Evolutionary conservation across 148 eudicot genomes (phyloP).

Genomic region (Silene uniflora): DNA sequence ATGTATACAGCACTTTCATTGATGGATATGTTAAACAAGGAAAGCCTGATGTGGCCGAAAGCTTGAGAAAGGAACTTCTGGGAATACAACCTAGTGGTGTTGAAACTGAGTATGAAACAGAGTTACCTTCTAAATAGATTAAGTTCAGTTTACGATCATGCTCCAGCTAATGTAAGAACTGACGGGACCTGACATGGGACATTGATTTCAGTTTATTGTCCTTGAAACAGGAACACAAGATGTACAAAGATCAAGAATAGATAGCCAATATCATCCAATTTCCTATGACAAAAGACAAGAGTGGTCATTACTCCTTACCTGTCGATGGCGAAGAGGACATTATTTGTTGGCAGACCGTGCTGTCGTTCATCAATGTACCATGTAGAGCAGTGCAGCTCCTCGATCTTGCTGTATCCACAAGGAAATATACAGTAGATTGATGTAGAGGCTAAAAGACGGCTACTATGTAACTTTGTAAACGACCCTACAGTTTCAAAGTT

Average conservation of each 20-base stretch:
- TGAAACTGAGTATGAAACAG: background rate
- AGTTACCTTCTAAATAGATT: no score
- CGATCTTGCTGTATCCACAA: background rate
- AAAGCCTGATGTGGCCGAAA: slow-evolving; percentile 41
- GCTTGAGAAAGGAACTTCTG: slow-evolving; percentile 55
- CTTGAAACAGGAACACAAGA: no score
- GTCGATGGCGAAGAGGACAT: background rate
- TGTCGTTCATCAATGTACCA: background rate
- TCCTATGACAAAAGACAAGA: no score
- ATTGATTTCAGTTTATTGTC: no score
- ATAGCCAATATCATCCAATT: no score
- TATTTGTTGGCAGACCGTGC: background rate
- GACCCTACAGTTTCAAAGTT: background rate
- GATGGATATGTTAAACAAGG: slow-evolving; percentile 60
- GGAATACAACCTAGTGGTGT: background rate
- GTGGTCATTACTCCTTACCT: no score
- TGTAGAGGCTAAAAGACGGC: background rate
- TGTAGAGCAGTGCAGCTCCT: background rate
- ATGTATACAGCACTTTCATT: slow-evolving; percentile 50
- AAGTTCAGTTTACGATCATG: background rate
- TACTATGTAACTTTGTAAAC: background rate
- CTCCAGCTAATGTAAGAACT: background rate
- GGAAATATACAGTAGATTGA: background rate
- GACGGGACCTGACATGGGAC: no score
- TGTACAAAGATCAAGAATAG: no score